These are phyloP conservation scores for Colletotrichum cereale DNA, from an alignment of 2,329 filamentous ascomycete genomes.

Conservation along the genomic window DNA sequence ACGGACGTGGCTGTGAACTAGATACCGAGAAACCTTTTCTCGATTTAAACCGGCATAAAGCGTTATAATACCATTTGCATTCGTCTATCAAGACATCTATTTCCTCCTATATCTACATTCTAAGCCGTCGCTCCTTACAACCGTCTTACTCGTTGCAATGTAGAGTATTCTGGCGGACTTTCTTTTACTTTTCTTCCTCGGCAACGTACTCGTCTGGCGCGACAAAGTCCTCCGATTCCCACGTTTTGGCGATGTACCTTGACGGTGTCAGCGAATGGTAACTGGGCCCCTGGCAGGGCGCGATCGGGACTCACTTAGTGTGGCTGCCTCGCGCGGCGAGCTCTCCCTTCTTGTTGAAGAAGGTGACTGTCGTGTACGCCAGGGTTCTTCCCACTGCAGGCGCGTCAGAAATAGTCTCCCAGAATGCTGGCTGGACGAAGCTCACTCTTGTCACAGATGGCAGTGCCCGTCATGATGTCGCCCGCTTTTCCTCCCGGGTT, in stretches of 20 bases:
- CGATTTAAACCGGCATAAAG: too few species aligned
- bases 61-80: not conserved
- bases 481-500: slow-evolving; percentile 69
- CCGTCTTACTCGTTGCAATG: not conserved
- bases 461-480: slow-evolving; percentile 67
- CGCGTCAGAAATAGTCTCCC: not conserved
- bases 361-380: slow-evolving; percentile 71
- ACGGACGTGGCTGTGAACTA: not conserved
- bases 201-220: slow-evolving; percentile 50
- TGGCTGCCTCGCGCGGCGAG: slow-evolving; percentile 73
- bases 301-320: slow-evolving; percentile 65
- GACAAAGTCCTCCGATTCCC: slow-evolving; percentile 52
- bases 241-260: slow-evolving; percentile 59
- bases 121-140: not conserved
- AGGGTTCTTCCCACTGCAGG: slow-evolving; percentile 71
- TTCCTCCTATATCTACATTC: not conserved
- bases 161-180: not conserved
- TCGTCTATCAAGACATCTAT: not conserved
- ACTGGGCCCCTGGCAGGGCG: not conserved
- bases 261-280: not conserved
- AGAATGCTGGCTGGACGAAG: not conserved
- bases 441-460: slow-evolving; percentile 72
- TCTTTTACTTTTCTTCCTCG: slow-evolving; percentile 46
- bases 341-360: slow-evolving; percentile 70
- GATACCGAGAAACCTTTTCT: not conserved